A percentile compares a stretch with the other conserved stretches of the same genome.
Evolutionary conservation across 208 protist species (phyloP).

Genomic region (Kentomonas sorsogonicus): DNA sequence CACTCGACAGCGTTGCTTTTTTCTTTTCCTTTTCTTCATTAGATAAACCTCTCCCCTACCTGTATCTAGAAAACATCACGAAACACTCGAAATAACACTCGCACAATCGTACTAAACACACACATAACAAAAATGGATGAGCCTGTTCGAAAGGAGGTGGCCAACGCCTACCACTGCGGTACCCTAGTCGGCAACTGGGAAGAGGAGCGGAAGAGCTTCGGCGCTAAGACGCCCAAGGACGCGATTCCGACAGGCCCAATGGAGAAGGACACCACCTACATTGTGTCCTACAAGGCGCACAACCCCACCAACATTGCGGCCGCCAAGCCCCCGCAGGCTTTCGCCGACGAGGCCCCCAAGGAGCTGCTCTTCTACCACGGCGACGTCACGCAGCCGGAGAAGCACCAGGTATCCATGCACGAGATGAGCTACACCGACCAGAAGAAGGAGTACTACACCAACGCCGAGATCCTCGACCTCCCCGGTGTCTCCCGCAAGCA

Average conservation of each 20-base stretch:
- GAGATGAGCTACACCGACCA: constrained; percentile 66
- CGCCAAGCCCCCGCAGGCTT: constrained; percentile 49
- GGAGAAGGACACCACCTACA: constrained; percentile 47
- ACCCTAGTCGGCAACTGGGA: constrained; percentile 85
- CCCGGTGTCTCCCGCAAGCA: constrained; percentile 39
- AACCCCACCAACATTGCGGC: constrained; percentile 25
- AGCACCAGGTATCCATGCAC: constrained; percentile 42
- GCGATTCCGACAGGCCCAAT: constrained; percentile 14
- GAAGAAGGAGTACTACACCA: constrained; percentile 25
- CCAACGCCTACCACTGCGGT: constrained; percentile 80
- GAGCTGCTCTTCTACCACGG: constrained; percentile 86
- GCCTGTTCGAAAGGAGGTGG: constrained; percentile 24
- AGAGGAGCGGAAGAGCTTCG: constrained; percentile 63
- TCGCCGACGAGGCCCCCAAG: constrained; percentile 48
- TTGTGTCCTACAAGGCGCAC: constrained; percentile 34
- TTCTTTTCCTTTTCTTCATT: background rate
- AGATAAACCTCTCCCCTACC: too few species aligned
- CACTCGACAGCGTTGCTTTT: background rate
- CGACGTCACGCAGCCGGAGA: constrained; percentile 46
- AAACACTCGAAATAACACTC: too few species aligned
- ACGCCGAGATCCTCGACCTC: constrained; percentile 64
- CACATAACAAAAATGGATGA: background rate
- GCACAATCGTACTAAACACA: too few species aligned
- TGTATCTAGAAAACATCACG: too few species aligned
- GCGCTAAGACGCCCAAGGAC: constrained; percentile 8